These are phyloP conservation scores for Dentipellis fragilis DNA, from an alignment of 768 basidiomycete species.

Conservation along the genomic window DNA sequence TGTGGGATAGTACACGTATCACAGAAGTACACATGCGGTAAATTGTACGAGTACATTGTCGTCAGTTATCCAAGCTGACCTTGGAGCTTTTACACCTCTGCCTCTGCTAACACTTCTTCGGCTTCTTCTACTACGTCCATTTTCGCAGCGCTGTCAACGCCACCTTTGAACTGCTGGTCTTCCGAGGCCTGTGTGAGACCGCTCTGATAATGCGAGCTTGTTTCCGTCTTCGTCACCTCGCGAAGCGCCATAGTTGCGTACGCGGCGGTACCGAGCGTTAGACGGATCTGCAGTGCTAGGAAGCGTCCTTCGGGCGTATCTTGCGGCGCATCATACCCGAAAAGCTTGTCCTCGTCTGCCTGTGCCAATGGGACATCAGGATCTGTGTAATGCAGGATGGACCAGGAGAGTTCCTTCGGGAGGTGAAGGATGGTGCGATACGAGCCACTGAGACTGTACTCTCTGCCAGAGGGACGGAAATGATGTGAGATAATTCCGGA, in stretches of 20 bases:
- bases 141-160: slow-evolving; percentile 22
- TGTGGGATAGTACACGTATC: too few relatives aligned
- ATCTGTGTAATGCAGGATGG: slow-evolving; percentile 79
- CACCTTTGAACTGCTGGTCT: slow-evolving; percentile 72
- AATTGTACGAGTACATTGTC: too few relatives aligned
- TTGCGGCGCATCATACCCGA: slow-evolving; percentile 68
- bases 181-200: slow-evolving; percentile 65
- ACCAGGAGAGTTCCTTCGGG: slow-evolving; percentile 77
- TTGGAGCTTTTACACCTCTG: background rate
- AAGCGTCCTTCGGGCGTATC: slow-evolving; percentile 69
- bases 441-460: slow-evolving; percentile 86
- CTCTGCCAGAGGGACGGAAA: slow-evolving; percentile 36
- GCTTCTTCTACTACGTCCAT: slow-evolving; percentile 19
- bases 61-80: too few relatives aligned
- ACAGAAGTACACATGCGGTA: too few relatives aligned
- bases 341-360: slow-evolving; percentile 88
- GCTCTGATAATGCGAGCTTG: slow-evolving; percentile 87
- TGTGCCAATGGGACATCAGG: slow-evolving; percentile 88
- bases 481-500: background rate
- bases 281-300: slow-evolving; percentile 74
- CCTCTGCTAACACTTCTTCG: slow-evolving; percentile 2
- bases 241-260: slow-evolving; percentile 98
- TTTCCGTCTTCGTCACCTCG: slow-evolving; percentile 92
- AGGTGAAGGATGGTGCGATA: slow-evolving; percentile 88
- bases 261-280: slow-evolving; percentile 82